Percentiles rank a stretch among this genome's conserved stretches.
Conservation (phyloP, 2,329 filamentous ascomycete genomes). For the Trichoderma afroharzianum region DNA sequence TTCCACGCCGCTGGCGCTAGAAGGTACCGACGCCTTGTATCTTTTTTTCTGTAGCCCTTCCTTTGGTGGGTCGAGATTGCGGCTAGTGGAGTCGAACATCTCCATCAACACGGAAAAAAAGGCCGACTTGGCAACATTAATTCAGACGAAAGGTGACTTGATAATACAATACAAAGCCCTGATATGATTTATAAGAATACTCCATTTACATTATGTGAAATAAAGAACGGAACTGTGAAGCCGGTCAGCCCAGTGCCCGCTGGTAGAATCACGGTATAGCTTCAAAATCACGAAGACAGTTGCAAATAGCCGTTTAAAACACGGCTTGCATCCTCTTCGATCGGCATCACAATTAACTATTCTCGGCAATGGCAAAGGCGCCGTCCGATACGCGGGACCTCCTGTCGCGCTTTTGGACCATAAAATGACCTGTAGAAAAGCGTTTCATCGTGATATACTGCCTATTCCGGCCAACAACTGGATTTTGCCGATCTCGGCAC, state of each 20-base stretch:
- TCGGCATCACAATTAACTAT: not conserved
- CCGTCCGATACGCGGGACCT: not conserved
- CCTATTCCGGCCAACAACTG: not conserved
- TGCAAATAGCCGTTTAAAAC: not conserved
- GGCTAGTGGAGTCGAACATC: not conserved
- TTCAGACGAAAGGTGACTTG: not conserved
- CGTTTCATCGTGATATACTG: not conserved
- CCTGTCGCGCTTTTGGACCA: not conserved
- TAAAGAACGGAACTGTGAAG: not conserved
- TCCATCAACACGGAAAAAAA: not conserved
- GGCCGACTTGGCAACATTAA: not conserved
- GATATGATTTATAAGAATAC: not conserved
- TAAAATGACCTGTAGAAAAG: not conserved
- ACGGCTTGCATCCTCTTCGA: not conserved
- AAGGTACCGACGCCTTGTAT: not conserved
- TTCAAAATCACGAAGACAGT: not conserved
- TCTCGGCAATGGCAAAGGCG: not conserved
- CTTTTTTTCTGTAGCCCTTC: not conserved
- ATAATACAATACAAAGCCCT: not conserved
- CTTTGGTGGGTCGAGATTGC: not conserved
- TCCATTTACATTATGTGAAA: not conserved
- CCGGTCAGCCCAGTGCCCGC: not conserved
- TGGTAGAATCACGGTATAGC: not conserved
- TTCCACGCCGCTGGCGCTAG: conserved; percentile 9
- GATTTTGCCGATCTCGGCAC: conserved; percentile 25